Base-by-base conservation (phyloP, 441 rosid genomes). In the Pelargonium citronellum region DNA sequence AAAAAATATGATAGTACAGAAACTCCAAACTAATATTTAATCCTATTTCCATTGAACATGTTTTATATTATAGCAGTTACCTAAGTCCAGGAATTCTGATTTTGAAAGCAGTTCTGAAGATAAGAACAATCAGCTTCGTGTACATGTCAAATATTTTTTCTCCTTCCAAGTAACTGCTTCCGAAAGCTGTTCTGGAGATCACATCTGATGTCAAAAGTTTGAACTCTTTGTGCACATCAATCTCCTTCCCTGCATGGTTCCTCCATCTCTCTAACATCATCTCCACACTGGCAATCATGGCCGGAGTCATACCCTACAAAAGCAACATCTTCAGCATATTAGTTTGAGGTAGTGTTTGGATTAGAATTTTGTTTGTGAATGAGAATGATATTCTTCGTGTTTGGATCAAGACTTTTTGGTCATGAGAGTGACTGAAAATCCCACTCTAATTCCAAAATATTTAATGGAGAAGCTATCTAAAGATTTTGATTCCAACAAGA, bases 101-200 rank as follows among this genome's bases (percentile, higher is more conserved):
- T 44, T 43, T 66, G 61, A 41, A 22, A 22, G 27, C 19, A 69
- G 64, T 53, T 66, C 30, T 65, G 7, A 60, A 43, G 20, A 63
- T 57, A 22, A 69, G 13, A 0, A n/a, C 12, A 13, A 3, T 34
- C 55, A 74, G 37, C 65, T 27, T 39, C 7, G 12, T 64, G 27
- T 53, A 64, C 77, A 65, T 74, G 17, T 64, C 64, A 24, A 74
- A 74, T 27, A 74, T 74, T 4, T 74, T 43, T 41, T 64, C 55
- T 5, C 77, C 77, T 53, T 74, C 69, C 34, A 41, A 27, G 22
- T 64, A 74, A 57, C 77, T 16, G 20, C 19, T 16, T 17, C 61
- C 61, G 9, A 55, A 55, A 16, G 61, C 61, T 55, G 61, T 7
- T 9, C 61, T 55, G 20, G 61, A 55, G 9, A 55, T 55, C 7